Evolutionary conservation across 345 rosid species (phyloP).

Genomic region (Hypericum androsaemum): DNA sequence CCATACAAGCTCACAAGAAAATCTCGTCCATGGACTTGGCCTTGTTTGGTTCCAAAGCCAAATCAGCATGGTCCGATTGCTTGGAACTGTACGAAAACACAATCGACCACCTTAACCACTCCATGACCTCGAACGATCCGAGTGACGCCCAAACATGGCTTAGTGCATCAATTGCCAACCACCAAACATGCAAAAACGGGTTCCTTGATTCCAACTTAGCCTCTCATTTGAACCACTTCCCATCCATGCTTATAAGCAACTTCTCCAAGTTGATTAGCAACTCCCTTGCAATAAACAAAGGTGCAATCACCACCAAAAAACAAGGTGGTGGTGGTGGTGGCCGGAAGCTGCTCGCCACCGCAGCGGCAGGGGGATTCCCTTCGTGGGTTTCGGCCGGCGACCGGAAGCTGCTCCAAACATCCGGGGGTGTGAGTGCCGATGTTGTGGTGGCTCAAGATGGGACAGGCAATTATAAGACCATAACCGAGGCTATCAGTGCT

Average conservation of each 20-base stretch:
- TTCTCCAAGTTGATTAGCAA: conserved; percentile 62
- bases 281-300: conserved; percentile 55
- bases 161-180: conserved; percentile 68
- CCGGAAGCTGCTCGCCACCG: conserved; percentile 32
- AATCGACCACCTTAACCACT: conserved; percentile 37
- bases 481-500: conserved; percentile 45
- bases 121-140: conserved; percentile 31
- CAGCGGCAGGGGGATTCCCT: conserved; percentile 28
- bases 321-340: conserved; percentile 27
- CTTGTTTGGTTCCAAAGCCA: conserved; percentile 34
- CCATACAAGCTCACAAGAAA: conserved; percentile 37
- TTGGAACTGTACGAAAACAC: conserved; percentile 54
- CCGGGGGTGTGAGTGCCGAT: conserved; percentile 27
- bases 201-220: conserved; percentile 46
- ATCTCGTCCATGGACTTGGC: conserved; percentile 31
- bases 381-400: conserved; percentile 53
- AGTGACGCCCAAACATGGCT: conserved; percentile 55
- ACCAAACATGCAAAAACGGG: conserved; percentile 63
- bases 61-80: conserved; percentile 56
- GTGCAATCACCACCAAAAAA: conserved; percentile 10
- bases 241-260: conserved; percentile 27
- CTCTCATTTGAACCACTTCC: conserved; percentile 28
- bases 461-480: conserved; percentile 53
- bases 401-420: conserved; percentile 44
- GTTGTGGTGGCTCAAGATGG: conserved; percentile 85